Percentiles rank a stretch among this genome's conserved stretches.
Conservation (phyloP, 441 rosid species). For the Theobroma grandiflorum region DNA sequence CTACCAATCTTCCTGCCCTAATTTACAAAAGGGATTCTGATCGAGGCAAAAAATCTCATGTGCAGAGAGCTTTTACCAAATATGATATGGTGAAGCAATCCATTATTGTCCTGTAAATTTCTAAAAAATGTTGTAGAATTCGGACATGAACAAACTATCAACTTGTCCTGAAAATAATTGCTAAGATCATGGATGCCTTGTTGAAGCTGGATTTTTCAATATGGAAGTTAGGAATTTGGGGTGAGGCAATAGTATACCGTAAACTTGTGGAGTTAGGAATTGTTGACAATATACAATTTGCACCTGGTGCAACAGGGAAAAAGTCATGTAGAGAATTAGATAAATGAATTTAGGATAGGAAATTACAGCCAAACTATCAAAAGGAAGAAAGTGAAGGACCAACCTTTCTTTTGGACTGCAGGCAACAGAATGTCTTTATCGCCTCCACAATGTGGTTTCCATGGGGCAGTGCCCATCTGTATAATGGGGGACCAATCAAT, state of each 20-base stretch:
- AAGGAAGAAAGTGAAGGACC: conserved; percentile 32
- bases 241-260: background rate
- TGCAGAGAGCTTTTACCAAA: background rate
- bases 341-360: conserved; percentile 21
- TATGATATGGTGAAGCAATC: background rate
- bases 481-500: conserved; percentile 35
- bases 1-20: background rate
- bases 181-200: background rate
- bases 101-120: background rate
- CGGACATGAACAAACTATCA: conserved; percentile 3
- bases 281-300: background rate
- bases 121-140: background rate
- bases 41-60: background rate
- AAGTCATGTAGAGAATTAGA: conserved; percentile 29
- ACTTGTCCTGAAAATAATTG: conserved; percentile 1
- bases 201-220: background rate
- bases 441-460: conserved; percentile 27
- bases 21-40: background rate
- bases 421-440: conserved; percentile 39
- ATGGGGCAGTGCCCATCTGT: conserved; percentile 41
- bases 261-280: conserved; percentile 9
- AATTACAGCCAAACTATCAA: conserved; percentile 14
- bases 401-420: conserved; percentile 40
- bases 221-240: conserved; percentile 20
- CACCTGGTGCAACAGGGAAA: conserved; percentile 28